These are phyloP conservation scores for Sporisorium graminicola DNA, from an alignment of 1,284 basidiomycete species.

Conservation along the genomic window DNA sequence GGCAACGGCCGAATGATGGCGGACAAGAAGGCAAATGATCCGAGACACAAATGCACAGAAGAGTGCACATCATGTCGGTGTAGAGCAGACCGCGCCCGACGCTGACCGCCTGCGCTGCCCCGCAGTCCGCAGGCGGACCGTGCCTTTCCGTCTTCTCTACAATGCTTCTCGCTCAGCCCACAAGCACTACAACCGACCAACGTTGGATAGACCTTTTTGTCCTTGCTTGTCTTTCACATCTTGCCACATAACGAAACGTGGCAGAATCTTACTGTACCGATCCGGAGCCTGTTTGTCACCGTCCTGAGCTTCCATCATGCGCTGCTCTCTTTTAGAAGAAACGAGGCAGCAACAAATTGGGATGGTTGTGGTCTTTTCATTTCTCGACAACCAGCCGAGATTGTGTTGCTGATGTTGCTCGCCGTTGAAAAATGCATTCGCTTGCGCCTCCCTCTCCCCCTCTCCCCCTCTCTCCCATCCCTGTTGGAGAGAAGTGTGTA, in stretches of 20 bases:
- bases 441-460: not conserved
- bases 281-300: not conserved
- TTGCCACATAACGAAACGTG: not conserved
- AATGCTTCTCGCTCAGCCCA: not conserved
- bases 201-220: no score
- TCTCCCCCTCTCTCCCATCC: no score
- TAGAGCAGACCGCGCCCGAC: not conserved
- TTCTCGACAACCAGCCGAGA: not conserved
- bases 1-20: not conserved
- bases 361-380: not conserved
- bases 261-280: not conserved
- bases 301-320: not conserved
- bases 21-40: not conserved
- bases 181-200: not conserved
- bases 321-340: not conserved
- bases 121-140: slow-evolving; percentile 2
- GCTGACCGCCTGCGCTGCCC: not conserved
- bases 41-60: not conserved
- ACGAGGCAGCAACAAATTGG: not conserved
- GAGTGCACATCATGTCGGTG: not conserved
- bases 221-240: not conserved
- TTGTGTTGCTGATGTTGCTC: not conserved
- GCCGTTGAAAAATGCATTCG: not conserved
- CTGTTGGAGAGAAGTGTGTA: not conserved
- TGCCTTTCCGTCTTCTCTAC: slow-evolving; percentile 1